phyloP scores from a whole-genome alignment of 1,284 basidiomycete species.

The Trichosporon sp. region DNA sequence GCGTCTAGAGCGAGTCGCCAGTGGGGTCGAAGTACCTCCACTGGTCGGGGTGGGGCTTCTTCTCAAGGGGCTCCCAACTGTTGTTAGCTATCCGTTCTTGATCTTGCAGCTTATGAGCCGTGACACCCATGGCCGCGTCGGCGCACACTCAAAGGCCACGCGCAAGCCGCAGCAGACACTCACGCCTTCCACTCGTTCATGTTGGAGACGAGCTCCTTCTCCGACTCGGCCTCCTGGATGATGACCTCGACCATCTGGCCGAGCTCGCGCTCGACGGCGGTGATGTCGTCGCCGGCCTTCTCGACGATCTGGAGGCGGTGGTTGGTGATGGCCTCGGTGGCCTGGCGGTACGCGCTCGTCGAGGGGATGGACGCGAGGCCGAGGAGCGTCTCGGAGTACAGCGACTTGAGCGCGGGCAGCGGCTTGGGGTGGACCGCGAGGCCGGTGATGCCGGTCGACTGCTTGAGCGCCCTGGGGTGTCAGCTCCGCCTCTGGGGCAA shows the following conservation, averaged over 20 bases:
- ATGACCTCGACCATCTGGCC: slow-evolving; percentile 45
- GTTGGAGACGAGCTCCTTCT: slow-evolving; percentile 70
- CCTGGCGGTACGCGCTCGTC: slow-evolving; percentile 84
- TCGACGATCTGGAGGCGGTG: slow-evolving; percentile 73
- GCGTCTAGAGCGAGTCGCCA: slow-evolving; percentile 22
- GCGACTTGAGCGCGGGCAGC: slow-evolving; percentile 68
- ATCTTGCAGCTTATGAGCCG: not conserved
- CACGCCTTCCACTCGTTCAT: slow-evolving; percentile 96
- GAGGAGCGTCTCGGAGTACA: slow-evolving; percentile 75
- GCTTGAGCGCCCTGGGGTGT: slow-evolving; percentile 56
- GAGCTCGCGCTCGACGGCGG: slow-evolving; percentile 63
- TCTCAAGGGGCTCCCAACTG: slow-evolving; percentile 44
- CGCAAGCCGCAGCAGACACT: slow-evolving; percentile 48
- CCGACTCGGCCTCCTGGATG: slow-evolving; percentile 77
- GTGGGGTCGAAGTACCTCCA: slow-evolving; percentile 48
- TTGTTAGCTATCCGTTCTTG: slow-evolving; percentile 9
- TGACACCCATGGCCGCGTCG: not conserved
- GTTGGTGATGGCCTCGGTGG: slow-evolving; percentile 79
- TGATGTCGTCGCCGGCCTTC: slow-evolving; percentile 62
- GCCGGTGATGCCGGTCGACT: slow-evolving; percentile 70
- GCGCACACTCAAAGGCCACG: too few relatives aligned
- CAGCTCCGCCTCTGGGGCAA: slow-evolving; percentile 2
- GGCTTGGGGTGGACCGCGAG: slow-evolving; percentile 57
- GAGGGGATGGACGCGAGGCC: slow-evolving; percentile 67
- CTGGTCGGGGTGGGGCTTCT: slow-evolving; percentile 37